These are phyloP conservation scores for Thermoascus crustaceus DNA, from an alignment of 2,329 filamentous ascomycete species.

Conservation along the genomic window DNA sequence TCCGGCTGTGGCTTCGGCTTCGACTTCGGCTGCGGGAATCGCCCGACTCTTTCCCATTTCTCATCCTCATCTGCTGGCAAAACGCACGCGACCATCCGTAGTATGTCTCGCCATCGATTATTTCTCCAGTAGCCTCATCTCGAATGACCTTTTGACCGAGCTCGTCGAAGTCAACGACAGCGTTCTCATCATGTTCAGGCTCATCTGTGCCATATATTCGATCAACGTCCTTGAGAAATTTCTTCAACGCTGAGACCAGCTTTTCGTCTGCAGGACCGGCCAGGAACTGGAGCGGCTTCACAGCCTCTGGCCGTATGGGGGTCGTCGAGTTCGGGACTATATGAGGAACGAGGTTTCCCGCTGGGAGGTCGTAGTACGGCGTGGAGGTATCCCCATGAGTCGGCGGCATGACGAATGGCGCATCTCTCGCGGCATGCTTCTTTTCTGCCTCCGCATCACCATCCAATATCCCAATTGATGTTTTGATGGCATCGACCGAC, in stretches of 20 bases:
- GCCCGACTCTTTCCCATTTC: conserved; percentile 15
- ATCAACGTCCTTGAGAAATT: conserved; percentile 61
- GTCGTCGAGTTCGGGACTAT: conserved; percentile 67
- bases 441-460: conserved; percentile 30
- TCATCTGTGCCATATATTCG: conserved; percentile 54
- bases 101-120: conserved; percentile 63
- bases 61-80: conserved; percentile 68
- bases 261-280: conserved; percentile 59
- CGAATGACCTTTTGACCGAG: conserved; percentile 61
- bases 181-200: conserved; percentile 40
- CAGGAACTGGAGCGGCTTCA: conserved; percentile 63
- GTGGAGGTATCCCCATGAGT: conserved; percentile 66
- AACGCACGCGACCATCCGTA: conserved; percentile 81
- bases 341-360: conserved; percentile 70
- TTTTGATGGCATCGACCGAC: conserved; percentile 21
- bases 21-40: conserved; percentile 20
- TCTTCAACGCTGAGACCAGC: conserved; percentile 61
- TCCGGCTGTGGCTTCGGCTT: conserved; percentile 37
- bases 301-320: conserved; percentile 62
- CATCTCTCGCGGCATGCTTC: conserved; percentile 39
- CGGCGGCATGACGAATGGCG: conserved; percentile 63
- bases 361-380: conserved; percentile 75
- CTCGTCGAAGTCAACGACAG: conserved; percentile 59
- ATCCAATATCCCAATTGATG: conserved; percentile 19
- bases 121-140: conserved; percentile 59